Conservation (phyloP, 1,284 basidiomycete species). For the Apiotrichum sp. region DNA sequence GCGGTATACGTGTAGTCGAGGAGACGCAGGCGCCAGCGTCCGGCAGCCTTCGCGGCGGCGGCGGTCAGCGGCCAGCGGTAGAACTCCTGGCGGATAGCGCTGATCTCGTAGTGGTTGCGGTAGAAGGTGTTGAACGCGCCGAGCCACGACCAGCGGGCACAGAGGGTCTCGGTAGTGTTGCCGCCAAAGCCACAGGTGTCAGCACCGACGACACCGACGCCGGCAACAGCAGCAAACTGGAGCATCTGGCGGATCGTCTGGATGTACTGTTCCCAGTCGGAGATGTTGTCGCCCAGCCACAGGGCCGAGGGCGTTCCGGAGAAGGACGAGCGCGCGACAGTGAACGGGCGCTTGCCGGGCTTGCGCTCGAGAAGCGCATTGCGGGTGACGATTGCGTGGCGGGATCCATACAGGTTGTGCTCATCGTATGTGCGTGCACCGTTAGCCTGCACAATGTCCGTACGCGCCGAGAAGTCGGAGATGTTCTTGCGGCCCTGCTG, state of each 20-base stretch:
- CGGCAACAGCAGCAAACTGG: slow-evolving; percentile 12
- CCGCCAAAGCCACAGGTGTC: slow-evolving; percentile 56
- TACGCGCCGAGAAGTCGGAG: slow-evolving; percentile 36
- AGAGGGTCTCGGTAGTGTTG: slow-evolving; percentile 73
- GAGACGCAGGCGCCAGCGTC: slow-evolving; percentile 54
- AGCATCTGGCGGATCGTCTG: slow-evolving; percentile 14
- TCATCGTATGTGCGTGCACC: slow-evolving; percentile 58
- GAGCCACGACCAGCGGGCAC: slow-evolving; percentile 58
- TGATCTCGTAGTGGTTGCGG: slow-evolving; percentile 37
- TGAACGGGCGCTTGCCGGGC: slow-evolving; percentile 57
- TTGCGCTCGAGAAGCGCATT: slow-evolving; percentile 58
- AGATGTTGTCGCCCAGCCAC: slow-evolving; percentile 65
- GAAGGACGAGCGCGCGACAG: slow-evolving; percentile 68
- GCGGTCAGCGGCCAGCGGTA: slow-evolving; percentile 70
- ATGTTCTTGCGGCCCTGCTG: slow-evolving; percentile 19
- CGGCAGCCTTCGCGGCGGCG: slow-evolving; percentile 59
- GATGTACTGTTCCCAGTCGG: slow-evolving; percentile 46
- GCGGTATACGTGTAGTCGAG: slow-evolving; percentile 67
- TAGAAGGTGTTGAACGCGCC: slow-evolving; percentile 50
- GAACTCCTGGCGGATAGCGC: slow-evolving; percentile 55
- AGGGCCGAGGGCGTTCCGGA: slow-evolving; percentile 56
- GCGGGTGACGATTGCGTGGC: slow-evolving; percentile 62
- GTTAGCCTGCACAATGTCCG: slow-evolving; percentile 57
- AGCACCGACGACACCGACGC: slow-evolving; percentile 59
- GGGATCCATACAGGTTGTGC: slow-evolving; percentile 63